Conservation (phyloP, 805 yeast species). For the Suhomyces vadensis region DNA sequence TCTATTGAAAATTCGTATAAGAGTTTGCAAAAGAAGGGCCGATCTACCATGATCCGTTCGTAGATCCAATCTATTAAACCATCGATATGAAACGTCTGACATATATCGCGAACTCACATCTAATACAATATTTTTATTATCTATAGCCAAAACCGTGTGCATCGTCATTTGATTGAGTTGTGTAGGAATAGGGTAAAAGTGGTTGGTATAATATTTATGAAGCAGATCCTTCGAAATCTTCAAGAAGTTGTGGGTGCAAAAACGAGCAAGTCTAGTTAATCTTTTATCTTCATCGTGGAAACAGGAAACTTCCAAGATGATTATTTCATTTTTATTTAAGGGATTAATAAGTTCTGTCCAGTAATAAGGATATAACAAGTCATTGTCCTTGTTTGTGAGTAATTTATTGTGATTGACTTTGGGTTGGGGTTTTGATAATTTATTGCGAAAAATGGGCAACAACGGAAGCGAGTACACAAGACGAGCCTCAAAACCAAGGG, state of each 20-base stretch:
- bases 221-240: conserved; percentile 3
- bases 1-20: conserved; percentile 23
- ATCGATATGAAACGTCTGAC: conserved; percentile 31
- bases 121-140: conserved; percentile 17
- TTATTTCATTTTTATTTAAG: conserved; percentile 21
- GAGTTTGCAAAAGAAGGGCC: conserved; percentile 24
- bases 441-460: conserved; percentile 14
- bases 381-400: conserved; percentile 28
- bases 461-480: conserved; percentile 35
- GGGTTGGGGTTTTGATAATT: conserved; percentile 23
- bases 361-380: conserved; percentile 35
- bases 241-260: not conserved
- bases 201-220: conserved; percentile 12
- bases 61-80: conserved; percentile 28
- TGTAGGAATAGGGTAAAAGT: conserved; percentile 22
- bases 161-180: conserved; percentile 31
- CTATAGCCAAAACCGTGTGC: conserved; percentile 29
- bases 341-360: conserved; percentile 41
- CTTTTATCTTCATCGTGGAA: conserved; percentile 31
- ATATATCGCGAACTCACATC: conserved; percentile 36
- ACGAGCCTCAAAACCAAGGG: conserved; percentile 31
- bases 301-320: conserved; percentile 29
- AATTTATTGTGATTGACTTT: conserved; percentile 20
- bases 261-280: conserved; percentile 22
- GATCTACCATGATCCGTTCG: conserved; percentile 29